Evolutionary conservation across 2,329 filamentous ascomycete species (phyloP), one percentile per base, ranked within the genome.

Genomic region (Sporothrix luriei): DNA sequence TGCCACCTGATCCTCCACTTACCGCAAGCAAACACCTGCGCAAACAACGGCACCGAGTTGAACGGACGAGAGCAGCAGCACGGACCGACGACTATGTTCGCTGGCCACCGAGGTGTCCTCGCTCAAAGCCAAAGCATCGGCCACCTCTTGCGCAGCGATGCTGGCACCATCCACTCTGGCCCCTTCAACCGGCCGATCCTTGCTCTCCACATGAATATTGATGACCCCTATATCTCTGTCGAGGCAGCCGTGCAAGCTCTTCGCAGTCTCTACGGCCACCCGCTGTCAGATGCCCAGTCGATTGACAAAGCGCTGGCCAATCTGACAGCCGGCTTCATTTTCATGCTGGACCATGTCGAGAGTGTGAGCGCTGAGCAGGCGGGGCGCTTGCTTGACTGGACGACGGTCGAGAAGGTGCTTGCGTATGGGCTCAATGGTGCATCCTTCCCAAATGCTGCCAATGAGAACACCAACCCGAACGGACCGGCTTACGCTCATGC

Each of bases 341-440:
- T 74, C 3, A 71, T 72, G 71, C 68, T 73, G n/a, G 64, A 70
- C 14, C 49, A 67, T 19, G 73, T 73, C 19, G 72, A 74, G 33
- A 16, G 19, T 3, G 64, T 51, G 2, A 71, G 55, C 1, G 55
- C 70, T 0, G 72, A 73, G n/a, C 69, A 73, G 24, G 68, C 69
- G 4, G 16, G 40, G 7, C 70, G 57, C 2, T 52, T 72, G 26
- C 48, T 74, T 7, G 62, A 57, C 54, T 75, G 74, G 74, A 69
- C 68, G 14, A 71, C 69, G 3, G 52, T 74, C 3, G 74, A 75
- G 59, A 71, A 67, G 29, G 69, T 72, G 16, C 62, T 74, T 6
- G 70, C 70, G 0, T 73, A 69, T 24, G 72, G 71, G 43, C 64
- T 75, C 13, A 71, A 71, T 21, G 79, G 80, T 13, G 77, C 75